Percentiles rank a stretch among this genome's conserved stretches.
These are phyloP conservation scores for Fusarium hostae DNA, from an alignment of 2,329 filamentous ascomycete species.

Conservation along the genomic window DNA sequence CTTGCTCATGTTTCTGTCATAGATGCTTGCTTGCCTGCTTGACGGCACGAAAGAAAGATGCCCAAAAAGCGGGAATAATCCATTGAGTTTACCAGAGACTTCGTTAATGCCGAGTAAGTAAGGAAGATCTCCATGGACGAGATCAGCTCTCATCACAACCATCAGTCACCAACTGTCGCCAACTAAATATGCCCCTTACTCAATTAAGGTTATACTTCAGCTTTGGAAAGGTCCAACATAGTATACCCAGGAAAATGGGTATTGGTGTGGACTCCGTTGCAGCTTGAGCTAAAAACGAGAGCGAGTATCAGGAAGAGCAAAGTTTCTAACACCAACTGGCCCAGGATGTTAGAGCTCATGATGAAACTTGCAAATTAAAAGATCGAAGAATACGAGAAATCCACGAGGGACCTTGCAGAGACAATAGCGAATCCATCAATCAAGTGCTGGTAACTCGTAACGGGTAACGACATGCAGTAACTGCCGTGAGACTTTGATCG, in stretches of 20 bases:
- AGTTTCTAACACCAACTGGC: neutral
- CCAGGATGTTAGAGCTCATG: neutral
- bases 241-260: neutral
- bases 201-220: neutral
- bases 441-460: conserved; percentile 12
- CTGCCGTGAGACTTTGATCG: conserved; percentile 26
- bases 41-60: too few species aligned
- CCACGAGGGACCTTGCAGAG: conserved; percentile 9
- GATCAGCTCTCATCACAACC: neutral
- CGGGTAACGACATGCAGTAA: conserved; percentile 23
- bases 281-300: neutral
- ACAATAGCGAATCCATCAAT: conserved; percentile 17
- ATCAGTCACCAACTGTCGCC: too few species aligned
- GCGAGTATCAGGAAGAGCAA: neutral
- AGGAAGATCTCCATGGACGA: neutral
- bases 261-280: neutral
- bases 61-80: neutral
- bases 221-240: neutral
- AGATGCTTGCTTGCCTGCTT: neutral
- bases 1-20: neutral
- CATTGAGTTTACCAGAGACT: neutral
- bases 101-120: too few species aligned
- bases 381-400: conserved; percentile 22
- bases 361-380: conserved; percentile 1
- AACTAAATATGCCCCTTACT: neutral